Evolutionary conservation across 169 alveolate species (phyloP), one percentile per base, ranked within the genome.

Genomic region (Theileria parva): DNA sequence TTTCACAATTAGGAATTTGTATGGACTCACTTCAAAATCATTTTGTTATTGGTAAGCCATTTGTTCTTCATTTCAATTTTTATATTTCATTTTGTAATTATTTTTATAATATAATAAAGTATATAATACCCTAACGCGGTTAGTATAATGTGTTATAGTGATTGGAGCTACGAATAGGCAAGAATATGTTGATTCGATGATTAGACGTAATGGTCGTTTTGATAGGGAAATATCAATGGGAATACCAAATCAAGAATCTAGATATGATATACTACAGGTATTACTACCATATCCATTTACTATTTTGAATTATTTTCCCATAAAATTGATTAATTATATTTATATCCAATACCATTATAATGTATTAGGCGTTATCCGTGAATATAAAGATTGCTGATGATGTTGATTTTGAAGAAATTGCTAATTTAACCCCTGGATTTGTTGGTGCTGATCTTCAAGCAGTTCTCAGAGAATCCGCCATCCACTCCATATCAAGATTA

Each of bases 101-200:
- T 60, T 32, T 32, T 32, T 1, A 1, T 32, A 32, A 32, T 32
- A 32, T 32, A 32, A 5, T 32, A 34, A 27, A 27, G 30, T 2
- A 0, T 23, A 32, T 2, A 32, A 25, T 23, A 44, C 19, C 21
- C 13, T 51, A 11, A 59, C 19, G 39, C 48, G 9, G 9, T 27
- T 64, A n/a, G 11, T 53, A 8, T 60, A 71, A 27, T 32, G 0
- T 2, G 30, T 5, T 53, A n/a, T 55, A 85, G 91, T 98, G 53
- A 96, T 98, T 60, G 99, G 99, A 21, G 99, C 99, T 1, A 97
- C 99, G 1, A 98, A 98, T 80, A 93, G 99, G 63, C 99, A 99
- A 25, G 99, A 98, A 86, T 96, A 96, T 37, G 93, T 98, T 57
- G 99, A 98, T 86, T 97, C 99, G 0, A 99, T 99, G 44, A 95